Conservation (phyloP, 2,329 filamentous ascomycete genomes). For the Paecilomyces dactylethromorphus region DNA sequence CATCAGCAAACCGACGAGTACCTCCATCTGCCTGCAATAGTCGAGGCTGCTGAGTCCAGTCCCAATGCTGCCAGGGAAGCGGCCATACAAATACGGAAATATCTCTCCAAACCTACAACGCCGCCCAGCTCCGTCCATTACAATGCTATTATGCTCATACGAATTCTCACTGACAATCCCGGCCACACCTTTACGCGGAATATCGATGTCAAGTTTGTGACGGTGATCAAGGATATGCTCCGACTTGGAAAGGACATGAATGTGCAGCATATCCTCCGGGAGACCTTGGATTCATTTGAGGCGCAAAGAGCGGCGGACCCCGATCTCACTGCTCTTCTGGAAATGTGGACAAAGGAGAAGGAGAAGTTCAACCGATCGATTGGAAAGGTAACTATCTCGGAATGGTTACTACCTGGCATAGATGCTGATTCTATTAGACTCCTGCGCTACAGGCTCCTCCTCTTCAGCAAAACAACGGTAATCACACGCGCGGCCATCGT, state of each 20-base stretch:
- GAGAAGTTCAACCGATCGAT: conserved; percentile 51
- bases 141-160: conserved; percentile 91
- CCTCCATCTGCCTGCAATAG: conserved; percentile 83
- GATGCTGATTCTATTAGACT: neutral
- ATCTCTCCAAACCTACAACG: conserved; percentile 65
- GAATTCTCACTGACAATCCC: conserved; percentile 88
- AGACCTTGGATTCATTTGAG: conserved; percentile 77
- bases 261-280: conserved; percentile 78
- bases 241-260: conserved; percentile 63
- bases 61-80: conserved; percentile 77
- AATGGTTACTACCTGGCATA: neutral
- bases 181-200: conserved; percentile 86
- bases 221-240: conserved; percentile 68
- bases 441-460: conserved; percentile 3
- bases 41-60: conserved; percentile 90
- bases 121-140: conserved; percentile 70
- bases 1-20: conserved; percentile 65
- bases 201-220: conserved; percentile 76
- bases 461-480: neutral
- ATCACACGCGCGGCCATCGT: conserved; percentile 23
- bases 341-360: conserved; percentile 90
- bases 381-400: conserved; percentile 36
- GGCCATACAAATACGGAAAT: conserved; percentile 74
- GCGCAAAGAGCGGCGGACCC: conserved; percentile 66
- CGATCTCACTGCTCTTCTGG: conserved; percentile 61